Conservation (phyloP, 345 rosid genomes). For the Gossypioides kirkii region DNA sequence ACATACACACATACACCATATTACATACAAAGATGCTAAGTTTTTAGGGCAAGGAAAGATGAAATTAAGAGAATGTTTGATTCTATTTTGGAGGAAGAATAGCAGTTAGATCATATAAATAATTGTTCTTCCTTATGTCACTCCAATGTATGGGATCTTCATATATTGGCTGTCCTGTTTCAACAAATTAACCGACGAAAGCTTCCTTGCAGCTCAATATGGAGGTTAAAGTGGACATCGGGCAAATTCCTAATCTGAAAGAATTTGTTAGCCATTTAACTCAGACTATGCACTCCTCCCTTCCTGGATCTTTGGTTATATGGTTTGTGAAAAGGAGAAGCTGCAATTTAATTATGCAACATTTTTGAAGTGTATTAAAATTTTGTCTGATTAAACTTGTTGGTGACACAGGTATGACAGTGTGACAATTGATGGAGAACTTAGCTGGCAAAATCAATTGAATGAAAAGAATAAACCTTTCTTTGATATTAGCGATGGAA, state of each 20-base stretch:
- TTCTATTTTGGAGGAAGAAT: not conserved
- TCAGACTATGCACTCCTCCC: conserved; percentile 53
- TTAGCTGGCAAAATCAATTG: conserved; percentile 60
- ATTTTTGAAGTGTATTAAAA: not conserved
- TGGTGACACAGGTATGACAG: conserved; percentile 64
- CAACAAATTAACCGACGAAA: not conserved
- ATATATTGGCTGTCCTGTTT: not conserved
- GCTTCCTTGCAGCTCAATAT: conserved; percentile 58
- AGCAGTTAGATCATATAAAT: not conserved
- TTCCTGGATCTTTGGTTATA: conserved; percentile 72
- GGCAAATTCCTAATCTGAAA: conserved; percentile 49
- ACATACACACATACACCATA: not conserved
- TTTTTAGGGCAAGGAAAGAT: not conserved
- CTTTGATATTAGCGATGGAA: conserved; percentile 84
- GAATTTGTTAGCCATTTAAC: conserved; percentile 73
- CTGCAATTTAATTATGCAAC: not conserved
- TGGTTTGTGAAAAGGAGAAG: conserved; percentile 41
- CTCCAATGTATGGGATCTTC: not conserved
- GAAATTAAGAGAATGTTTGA: not conserved
- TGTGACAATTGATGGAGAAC: conserved; percentile 54
- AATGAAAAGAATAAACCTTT: conserved; percentile 65
- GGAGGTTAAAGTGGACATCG: conserved; percentile 47
- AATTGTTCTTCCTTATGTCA: not conserved
- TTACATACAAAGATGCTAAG: not conserved
- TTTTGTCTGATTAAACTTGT: conserved; percentile 3